Evolutionary conservation across 805 yeast genomes (phyloP).

Genomic region (Monosporozyma aquatica): DNA sequence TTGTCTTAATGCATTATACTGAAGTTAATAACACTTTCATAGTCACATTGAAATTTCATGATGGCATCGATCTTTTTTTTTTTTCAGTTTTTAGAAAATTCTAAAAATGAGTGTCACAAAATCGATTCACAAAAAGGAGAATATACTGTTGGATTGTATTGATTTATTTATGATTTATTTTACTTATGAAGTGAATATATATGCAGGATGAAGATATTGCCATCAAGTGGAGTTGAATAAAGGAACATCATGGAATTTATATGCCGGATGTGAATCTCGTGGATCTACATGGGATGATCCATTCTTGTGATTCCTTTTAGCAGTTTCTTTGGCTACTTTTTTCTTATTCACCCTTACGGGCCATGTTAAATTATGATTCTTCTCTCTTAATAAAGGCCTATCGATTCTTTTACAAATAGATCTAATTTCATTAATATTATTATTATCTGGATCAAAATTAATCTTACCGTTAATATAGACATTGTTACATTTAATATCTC

Average conservation of each 20-base stretch:
- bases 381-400: conserved; percentile 15
- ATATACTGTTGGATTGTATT: neutral
- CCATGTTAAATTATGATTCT: conserved; percentile 18
- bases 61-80: no score
- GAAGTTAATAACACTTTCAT: no score
- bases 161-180: no score
- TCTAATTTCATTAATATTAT: conserved; percentile 15
- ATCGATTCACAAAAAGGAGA: neutral
- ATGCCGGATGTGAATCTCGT: neutral
- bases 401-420: conserved; percentile 19
- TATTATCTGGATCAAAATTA: conserved; percentile 8
- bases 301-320: conserved; percentile 1
- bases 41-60: no score
- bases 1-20: no score
- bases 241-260: conserved; percentile 13
- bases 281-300: neutral
- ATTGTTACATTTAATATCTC: conserved; percentile 6
- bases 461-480: conserved; percentile 4
- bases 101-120: no score
- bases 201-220: neutral
- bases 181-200: no score
- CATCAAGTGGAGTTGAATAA: conserved; percentile 8
- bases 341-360: conserved; percentile 13
- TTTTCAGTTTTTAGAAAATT: no score
- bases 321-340: conserved; percentile 1